Evolutionary conservation across 768 basidiomycete species (phyloP).

Genomic region (Hericium rajendrae): DNA sequence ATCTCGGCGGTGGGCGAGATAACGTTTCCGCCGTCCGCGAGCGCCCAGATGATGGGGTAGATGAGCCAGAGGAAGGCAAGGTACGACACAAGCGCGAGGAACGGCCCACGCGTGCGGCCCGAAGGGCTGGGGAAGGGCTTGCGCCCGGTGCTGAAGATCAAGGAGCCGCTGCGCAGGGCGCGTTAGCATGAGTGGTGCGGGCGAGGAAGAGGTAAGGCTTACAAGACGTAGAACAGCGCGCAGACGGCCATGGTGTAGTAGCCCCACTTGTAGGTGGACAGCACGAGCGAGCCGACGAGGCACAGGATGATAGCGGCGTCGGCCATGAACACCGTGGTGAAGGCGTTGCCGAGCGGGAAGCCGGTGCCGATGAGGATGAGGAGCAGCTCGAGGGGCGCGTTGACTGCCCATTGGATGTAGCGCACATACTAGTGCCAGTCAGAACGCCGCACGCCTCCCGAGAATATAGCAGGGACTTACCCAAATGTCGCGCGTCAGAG

Average conservation of each 20-base stretch:
- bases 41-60: slow-evolving; percentile 51
- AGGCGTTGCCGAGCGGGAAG: slow-evolving; percentile 38
- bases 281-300: slow-evolving; percentile 43
- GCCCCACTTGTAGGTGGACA: slow-evolving; percentile 43
- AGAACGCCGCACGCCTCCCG: not conserved
- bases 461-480: slow-evolving; percentile 20
- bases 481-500: slow-evolving; percentile 31
- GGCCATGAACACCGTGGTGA: slow-evolving; percentile 36
- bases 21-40: slow-evolving; percentile 42
- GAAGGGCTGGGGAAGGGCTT: slow-evolving; percentile 16
- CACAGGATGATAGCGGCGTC: slow-evolving; percentile 35
- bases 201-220: slow-evolving; percentile 16
- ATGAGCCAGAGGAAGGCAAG: slow-evolving; percentile 43
- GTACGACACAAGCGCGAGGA: slow-evolving; percentile 27
- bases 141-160: not conserved
- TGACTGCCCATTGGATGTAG: slow-evolving; percentile 50
- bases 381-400: slow-evolving; percentile 42
- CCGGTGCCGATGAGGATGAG: slow-evolving; percentile 36
- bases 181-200: not conserved
- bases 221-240: slow-evolving; percentile 42
- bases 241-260: slow-evolving; percentile 38
- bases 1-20: slow-evolving; percentile 44
- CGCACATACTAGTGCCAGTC: slow-evolving; percentile 31
- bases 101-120: slow-evolving; percentile 21
- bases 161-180: slow-evolving; percentile 8